Evolutionary conservation across 306 rosid species (phyloP).

Genomic region (Dryas alaskensis): DNA sequence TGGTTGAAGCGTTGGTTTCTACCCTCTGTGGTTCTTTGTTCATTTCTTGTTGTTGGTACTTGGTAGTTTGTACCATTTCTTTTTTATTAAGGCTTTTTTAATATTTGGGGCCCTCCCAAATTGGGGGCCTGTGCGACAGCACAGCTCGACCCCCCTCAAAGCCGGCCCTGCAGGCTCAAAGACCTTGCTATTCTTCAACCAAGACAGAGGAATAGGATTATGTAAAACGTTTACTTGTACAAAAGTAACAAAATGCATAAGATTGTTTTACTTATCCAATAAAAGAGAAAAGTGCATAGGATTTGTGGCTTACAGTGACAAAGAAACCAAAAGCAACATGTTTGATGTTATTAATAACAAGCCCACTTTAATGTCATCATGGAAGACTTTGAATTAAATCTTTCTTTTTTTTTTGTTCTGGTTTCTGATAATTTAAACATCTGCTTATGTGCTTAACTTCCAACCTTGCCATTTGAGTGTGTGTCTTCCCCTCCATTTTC

Average conservation of each 20-base stretch:
- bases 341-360: background rate
- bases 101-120: too few relatives aligned
- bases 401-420: background rate
- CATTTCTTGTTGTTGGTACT: too few relatives aligned
- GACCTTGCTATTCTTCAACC: too few relatives aligned
- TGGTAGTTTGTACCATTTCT: too few relatives aligned
- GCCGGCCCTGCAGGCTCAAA: too few relatives aligned
- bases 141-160: too few relatives aligned
- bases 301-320: background rate
- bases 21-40: too few relatives aligned
- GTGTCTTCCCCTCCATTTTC: slow-evolving; percentile 45
- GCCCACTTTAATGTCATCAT: background rate
- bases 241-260: background rate
- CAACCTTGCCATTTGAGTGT: slow-evolving; percentile 13
- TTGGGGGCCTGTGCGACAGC: too few relatives aligned
- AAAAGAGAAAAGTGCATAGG: background rate
- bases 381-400: background rate
- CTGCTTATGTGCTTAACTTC: background rate
- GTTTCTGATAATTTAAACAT: background rate
- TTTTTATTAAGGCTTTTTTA: too few relatives aligned
- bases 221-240: too few relatives aligned
- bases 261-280: background rate
- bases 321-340: background rate
- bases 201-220: too few relatives aligned
- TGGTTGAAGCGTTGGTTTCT: too few relatives aligned